A percentile compares a stretch with the other conserved stretches of the same genome.
These are phyloP conservation scores for Didymosphaeria variabile DNA, from an alignment of 2,329 filamentous ascomycete genomes.

Conservation along the genomic window DNA sequence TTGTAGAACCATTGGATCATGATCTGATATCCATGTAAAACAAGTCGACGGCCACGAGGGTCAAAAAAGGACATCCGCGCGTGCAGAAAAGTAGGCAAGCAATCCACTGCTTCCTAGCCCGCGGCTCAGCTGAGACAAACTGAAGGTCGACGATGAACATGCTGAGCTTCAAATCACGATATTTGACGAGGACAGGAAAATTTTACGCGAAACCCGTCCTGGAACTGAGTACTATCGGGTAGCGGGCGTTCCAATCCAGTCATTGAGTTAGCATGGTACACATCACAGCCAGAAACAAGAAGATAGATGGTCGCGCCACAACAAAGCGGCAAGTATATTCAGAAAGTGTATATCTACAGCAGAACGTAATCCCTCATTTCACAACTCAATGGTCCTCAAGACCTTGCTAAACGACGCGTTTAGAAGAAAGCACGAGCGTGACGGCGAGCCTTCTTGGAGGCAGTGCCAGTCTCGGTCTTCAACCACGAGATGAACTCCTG, in stretches of 20 bases:
- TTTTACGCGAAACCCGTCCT: background rate
- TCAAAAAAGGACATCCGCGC: no score
- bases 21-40: no score
- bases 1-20: no score
- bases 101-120: no score
- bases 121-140: background rate
- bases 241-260: background rate
- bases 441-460: conserved; percentile 33
- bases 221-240: background rate
- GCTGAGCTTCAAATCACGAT: background rate
- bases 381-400: conserved; percentile 3
- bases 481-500: conserved; percentile 46
- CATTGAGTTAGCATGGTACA: background rate
- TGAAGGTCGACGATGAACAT: background rate
- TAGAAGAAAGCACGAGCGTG: conserved; percentile 41
- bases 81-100: no score
- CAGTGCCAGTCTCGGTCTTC: conserved; percentile 35
- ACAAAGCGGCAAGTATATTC: conserved; percentile 7
- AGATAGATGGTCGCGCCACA: background rate
- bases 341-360: conserved; percentile 14
- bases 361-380: conserved; percentile 11
- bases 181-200: background rate
- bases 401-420: background rate
- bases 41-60: no score
- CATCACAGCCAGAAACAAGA: background rate